Conservation (phyloP, 805 yeast species). For the Candida rishiriensis region DNA sequence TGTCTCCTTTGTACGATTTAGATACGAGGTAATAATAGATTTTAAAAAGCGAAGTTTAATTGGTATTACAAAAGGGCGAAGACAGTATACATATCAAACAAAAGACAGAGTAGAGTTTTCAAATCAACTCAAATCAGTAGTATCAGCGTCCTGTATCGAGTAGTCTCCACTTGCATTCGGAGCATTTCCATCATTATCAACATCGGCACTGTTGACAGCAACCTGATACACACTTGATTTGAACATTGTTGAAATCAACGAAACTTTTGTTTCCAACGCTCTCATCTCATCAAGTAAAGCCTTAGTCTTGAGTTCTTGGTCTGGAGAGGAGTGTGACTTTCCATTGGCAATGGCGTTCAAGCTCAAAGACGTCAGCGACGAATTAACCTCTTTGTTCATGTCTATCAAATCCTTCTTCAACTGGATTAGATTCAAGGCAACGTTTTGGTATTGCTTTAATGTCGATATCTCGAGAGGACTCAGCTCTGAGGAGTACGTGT, state of each 20-base stretch:
- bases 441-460: constrained; percentile 34
- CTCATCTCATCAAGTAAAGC: constrained; percentile 17
- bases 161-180: neutral
- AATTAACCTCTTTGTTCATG: constrained; percentile 19
- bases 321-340: no score
- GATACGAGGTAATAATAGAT: no score
- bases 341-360: neutral
- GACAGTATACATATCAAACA: neutral
- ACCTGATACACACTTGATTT: constrained; percentile 27
- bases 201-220: constrained; percentile 15
- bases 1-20: neutral
- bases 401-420: constrained; percentile 21
- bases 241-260: constrained; percentile 30
- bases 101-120: neutral
- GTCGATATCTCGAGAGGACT: constrained; percentile 32
- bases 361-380: constrained; percentile 11
- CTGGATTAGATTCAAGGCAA: constrained; percentile 30
- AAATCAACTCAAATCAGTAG: neutral
- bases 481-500: constrained; percentile 26
- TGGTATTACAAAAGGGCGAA: neutral
- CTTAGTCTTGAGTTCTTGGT: no score
- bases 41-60: neutral
- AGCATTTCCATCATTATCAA: neutral
- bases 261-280: constrained; percentile 20
- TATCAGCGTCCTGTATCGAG: neutral